Evolutionary conservation across 2,329 filamentous ascomycete genomes (phyloP).

Genomic region (Gaeumannomyces sp.): DNA sequence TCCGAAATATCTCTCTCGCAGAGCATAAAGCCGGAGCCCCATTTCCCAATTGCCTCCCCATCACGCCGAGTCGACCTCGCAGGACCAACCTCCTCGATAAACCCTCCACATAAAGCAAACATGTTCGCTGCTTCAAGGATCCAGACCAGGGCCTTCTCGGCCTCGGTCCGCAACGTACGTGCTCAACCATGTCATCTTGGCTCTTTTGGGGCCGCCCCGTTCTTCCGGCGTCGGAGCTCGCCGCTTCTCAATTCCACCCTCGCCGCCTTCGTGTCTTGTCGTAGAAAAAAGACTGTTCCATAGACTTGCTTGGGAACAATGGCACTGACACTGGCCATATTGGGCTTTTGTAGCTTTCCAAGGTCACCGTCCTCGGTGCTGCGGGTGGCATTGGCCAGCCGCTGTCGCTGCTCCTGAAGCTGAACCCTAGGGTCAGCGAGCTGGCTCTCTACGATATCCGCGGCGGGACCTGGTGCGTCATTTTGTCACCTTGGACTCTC

Average conservation of each 20-base stretch:
- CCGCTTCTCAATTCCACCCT: conserved; percentile 1
- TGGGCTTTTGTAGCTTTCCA: conserved; percentile 65
- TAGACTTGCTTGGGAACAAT: background rate
- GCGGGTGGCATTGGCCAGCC: conserved; percentile 98
- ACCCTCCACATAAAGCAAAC: conserved; percentile 26
- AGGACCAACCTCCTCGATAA: background rate
- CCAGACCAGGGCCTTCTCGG: conserved; percentile 77
- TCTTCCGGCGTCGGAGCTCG: conserved; percentile 3
- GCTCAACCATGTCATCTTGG: conserved; percentile 8
- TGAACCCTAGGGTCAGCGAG: conserved; percentile 90
- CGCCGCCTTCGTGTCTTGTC: too few relatives aligned
- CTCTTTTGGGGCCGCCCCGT: conserved; percentile 15
- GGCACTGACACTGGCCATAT: conserved; percentile 3
- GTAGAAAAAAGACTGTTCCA: background rate
- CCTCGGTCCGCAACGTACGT: conserved; percentile 69
- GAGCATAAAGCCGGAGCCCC: background rate
- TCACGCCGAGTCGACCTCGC: background rate
- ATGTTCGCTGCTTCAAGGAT: conserved; percentile 71
- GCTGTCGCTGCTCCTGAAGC: conserved; percentile 95
- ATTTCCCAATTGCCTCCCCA: background rate
- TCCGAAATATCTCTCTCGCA: background rate
- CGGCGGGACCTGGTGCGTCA: conserved; percentile 78
- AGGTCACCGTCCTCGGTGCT: conserved; percentile 95
- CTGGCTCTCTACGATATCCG: conserved; percentile 98
- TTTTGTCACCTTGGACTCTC: background rate